Evolutionary conservation across 2,329 filamentous ascomycete genomes (phyloP).

Genomic region (Ophiobolus disseminans): DNA sequence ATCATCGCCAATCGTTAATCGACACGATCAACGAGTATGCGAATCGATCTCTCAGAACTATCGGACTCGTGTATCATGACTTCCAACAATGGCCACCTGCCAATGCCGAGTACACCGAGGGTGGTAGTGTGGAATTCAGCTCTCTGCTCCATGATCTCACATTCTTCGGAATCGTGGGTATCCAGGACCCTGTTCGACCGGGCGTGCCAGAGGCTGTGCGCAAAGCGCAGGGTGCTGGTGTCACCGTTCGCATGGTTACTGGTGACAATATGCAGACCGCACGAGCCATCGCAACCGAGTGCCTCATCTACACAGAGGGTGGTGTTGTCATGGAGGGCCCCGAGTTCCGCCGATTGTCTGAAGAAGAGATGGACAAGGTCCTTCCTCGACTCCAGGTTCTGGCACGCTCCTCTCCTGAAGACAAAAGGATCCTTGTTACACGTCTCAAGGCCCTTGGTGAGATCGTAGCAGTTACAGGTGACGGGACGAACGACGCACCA

Average conservation of each 20-base stretch:
- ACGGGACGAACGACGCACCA: conserved; percentile 96
- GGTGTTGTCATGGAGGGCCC: conserved; percentile 85
- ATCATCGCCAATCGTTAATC: conserved; percentile 27
- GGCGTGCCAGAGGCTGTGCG: conserved; percentile 85
- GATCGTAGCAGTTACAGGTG: conserved; percentile 97
- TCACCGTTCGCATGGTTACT: conserved; percentile 95
- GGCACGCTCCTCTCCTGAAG: conserved; percentile 91
- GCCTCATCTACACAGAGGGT: conserved; percentile 81
- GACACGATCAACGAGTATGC: conserved; percentile 49
- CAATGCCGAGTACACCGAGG: conserved; percentile 24
- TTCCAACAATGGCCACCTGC: conserved; percentile 46
- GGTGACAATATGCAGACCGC: conserved; percentile 96
- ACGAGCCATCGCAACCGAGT: conserved; percentile 93
- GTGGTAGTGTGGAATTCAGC: conserved; percentile 27
- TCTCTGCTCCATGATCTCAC: conserved; percentile 62
- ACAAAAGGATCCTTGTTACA: conserved; percentile 95
- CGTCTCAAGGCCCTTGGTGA: conserved; percentile 88
- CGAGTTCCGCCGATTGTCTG: conserved; percentile 84
- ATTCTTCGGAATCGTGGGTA: conserved; percentile 86
- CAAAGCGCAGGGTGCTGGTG: conserved; percentile 88
- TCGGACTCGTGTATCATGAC: conserved; percentile 52
- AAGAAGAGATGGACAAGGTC: conserved; percentile 78
- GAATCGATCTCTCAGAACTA: conserved; percentile 51
- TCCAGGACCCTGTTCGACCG: conserved; percentile 92
- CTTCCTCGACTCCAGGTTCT: conserved; percentile 85